phyloP scores from a whole-genome alignment of 257 asterid genomes.

The Nemophila menziesii region DNA sequence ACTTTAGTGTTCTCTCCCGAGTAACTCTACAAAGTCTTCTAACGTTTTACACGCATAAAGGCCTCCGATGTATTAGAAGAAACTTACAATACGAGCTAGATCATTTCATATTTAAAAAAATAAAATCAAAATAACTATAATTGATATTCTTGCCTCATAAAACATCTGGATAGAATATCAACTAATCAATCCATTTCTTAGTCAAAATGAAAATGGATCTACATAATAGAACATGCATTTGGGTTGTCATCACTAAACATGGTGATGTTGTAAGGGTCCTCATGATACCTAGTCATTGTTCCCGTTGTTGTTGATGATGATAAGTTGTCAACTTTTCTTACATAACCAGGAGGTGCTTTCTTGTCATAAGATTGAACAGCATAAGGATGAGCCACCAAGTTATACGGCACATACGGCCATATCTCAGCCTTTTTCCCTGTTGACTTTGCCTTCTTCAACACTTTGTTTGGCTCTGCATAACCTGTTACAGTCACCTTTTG shows the following conservation, averaged over 20 bases:
- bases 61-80: too few relatives aligned
- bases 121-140: too few relatives aligned
- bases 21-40: too few relatives aligned
- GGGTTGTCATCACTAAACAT: conserved; percentile 87
- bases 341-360: conserved; percentile 83
- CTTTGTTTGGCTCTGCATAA: conserved; percentile 52
- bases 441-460: conserved; percentile 60
- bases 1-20: too few relatives aligned
- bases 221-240: conserved; percentile 77
- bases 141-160: too few relatives aligned
- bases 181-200: too few relatives aligned
- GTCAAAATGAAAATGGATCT: too few relatives aligned
- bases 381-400: conserved; percentile 81
- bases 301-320: conserved; percentile 6
- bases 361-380: conserved; percentile 64
- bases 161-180: too few relatives aligned
- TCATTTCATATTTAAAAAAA: too few relatives aligned
- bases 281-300: conserved; percentile 26
- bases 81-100: too few relatives aligned
- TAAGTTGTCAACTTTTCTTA: conserved; percentile 42
- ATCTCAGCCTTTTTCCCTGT: conserved; percentile 86
- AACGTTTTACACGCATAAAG: too few relatives aligned
- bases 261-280: conserved; percentile 56
- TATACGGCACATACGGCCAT: conserved; percentile 87
- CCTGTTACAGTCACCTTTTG: conserved; percentile 85